Base-by-base conservation (phyloP, 768 basidiomycete species). In the Pholiota microspora region DNA sequence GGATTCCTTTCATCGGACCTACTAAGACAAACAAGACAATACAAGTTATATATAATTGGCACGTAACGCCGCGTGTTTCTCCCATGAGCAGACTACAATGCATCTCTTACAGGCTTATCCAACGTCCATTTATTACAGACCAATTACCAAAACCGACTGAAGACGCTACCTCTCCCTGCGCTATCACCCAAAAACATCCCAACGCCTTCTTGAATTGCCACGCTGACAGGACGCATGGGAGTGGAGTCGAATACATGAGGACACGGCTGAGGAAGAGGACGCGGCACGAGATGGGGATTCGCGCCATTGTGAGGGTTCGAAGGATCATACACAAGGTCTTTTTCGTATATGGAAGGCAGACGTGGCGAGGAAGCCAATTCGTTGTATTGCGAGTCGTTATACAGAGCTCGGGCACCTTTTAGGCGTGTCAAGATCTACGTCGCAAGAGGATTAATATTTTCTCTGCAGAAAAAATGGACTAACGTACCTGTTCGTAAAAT, bases 191-290 rank as follows among this genome's bases (percentile, higher is more conserved):
- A 65, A 38, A 89, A 71, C 63, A 87, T 74, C 9, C 84, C 82
- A 28, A 89, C 78, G n/a, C 86, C 85, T 54, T 83, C 84, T 62
- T 88, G 85, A 13, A 90, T 83, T 21, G 86, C 89, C 34, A 82
- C 80, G 63, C 84, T 87, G 18, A 89, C 88, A 7, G 87, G 86
- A 15, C 85, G 72, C 83, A 89, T 86, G 16, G 86, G 84, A 15
- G 83, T 77, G 15, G 84, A 82, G 65, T 92, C 90, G 60, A 80
- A 90, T 1, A 89, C 85, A 67, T 92, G 89, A 7, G 89, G 88
- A 55, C 83, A 86, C 2, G 90, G 89, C 65, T 91, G 88, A 6
- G 77, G 74, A n/a, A 92, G 74, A 0, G 81, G 80, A 21, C 67
- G 70, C 12, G 73, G 70, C 28, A 55, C 72, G 47, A 78, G 64